These are phyloP conservation scores for Penicillium chermesinum DNA, from an alignment of 495 filamentous ascomycete species.

Conservation along the genomic window DNA sequence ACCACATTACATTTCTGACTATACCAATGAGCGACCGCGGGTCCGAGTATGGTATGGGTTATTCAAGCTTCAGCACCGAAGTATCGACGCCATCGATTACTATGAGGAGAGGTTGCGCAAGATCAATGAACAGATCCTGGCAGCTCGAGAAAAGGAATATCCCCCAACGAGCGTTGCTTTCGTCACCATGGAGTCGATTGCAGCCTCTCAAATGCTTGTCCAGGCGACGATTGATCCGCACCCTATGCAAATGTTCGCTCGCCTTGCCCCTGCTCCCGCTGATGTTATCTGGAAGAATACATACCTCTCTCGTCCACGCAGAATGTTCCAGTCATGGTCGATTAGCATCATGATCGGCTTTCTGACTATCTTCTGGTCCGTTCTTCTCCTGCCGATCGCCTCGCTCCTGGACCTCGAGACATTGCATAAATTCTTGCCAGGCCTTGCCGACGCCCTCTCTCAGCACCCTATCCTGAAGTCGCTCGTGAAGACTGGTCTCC, in stretches of 20 bases:
- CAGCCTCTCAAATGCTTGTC: slow-evolving; percentile 88
- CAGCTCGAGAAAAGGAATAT: slow-evolving; percentile 70
- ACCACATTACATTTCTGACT: slow-evolving; percentile 34
- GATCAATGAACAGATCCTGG: slow-evolving; percentile 70
- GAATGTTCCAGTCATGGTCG: slow-evolving; percentile 71
- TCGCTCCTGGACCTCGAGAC: slow-evolving; percentile 70
- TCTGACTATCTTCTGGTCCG: slow-evolving; percentile 84
- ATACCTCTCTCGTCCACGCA: slow-evolving; percentile 68
- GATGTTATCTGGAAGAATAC: slow-evolving; percentile 94
- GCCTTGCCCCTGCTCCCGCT: slow-evolving; percentile 77
- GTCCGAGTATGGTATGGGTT: slow-evolving; percentile 75
- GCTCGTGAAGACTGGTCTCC: slow-evolving; percentile 80
- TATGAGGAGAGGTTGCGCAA: slow-evolving; percentile 80
- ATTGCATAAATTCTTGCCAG: slow-evolving; percentile 65
- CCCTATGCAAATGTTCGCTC: slow-evolving; percentile 77
- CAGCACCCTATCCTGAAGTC: slow-evolving; percentile 62
- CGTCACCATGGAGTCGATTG: slow-evolving; percentile 93
- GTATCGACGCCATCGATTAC: slow-evolving; percentile 88
- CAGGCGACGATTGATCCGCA: slow-evolving; percentile 88
- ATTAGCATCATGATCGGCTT: slow-evolving; percentile 78
- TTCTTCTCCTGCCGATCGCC: slow-evolving; percentile 76
- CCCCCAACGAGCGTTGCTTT: slow-evolving; percentile 78
- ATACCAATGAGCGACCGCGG: slow-evolving; percentile 55
- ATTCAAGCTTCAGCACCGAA: slow-evolving; percentile 63
- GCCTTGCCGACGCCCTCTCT: slow-evolving; percentile 62